Conservation (phyloP, 805 yeast species). For the Metschnikowia arizonensis region DNA sequence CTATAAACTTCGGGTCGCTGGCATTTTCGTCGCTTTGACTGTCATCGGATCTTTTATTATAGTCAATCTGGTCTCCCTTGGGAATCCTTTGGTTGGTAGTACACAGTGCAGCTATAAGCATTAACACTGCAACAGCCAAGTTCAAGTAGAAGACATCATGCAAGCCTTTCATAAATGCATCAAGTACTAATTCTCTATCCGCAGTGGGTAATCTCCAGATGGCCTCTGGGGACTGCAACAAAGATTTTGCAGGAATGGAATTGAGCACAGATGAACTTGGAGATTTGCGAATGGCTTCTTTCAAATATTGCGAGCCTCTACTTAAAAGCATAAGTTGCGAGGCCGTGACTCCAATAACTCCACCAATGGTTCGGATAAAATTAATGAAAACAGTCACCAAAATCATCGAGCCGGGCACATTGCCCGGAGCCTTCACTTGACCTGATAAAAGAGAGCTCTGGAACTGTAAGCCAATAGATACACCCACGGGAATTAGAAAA, state of each 20-base stretch:
- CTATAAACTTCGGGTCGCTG: neutral
- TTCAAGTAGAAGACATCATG: constrained; percentile 17
- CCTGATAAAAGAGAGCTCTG: constrained; percentile 35
- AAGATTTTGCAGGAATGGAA: constrained; percentile 7
- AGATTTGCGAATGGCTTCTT: constrained; percentile 4
- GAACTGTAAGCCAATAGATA: constrained; percentile 35
- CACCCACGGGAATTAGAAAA: constrained; percentile 30
- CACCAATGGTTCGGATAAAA: constrained; percentile 31
- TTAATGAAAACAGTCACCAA: constrained; percentile 32
- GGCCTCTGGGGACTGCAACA: constrained; percentile 24
- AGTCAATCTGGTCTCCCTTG: constrained; percentile 10
- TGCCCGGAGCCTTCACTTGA: constrained; percentile 35
- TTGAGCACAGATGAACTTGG: constrained; percentile 6
- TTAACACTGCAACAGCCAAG: constrained; percentile 15
- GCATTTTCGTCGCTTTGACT: neutral
- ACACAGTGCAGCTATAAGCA: constrained; percentile 12
- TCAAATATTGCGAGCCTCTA: constrained; percentile 13
- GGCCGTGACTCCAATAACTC: constrained; percentile 29
- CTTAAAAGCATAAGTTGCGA: constrained; percentile 29
- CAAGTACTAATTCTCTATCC: constrained; percentile 22
- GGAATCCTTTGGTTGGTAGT: constrained; percentile 17
- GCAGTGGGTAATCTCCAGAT: constrained; percentile 25
- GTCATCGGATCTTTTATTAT: constrained; percentile 3
- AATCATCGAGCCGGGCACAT: constrained; percentile 35
- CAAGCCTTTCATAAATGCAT: constrained; percentile 21